phyloP scores from a whole-genome alignment of 306 rosid genomes.

The Corylus americana region DNA sequence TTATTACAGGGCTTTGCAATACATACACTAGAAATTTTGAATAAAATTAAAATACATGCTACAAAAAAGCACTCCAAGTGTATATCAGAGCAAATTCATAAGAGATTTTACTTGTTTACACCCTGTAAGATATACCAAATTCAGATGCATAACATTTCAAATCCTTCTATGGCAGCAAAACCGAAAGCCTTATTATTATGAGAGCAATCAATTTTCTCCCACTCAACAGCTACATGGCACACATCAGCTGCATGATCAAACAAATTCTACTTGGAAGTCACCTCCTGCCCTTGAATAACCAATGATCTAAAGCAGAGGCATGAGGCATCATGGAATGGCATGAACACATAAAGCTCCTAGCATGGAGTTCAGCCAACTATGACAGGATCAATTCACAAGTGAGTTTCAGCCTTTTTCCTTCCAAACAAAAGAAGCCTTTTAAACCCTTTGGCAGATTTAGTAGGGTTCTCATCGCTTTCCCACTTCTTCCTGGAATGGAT shows the following conservation, averaged over 20 bases:
- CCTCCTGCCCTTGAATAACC: slow-evolving; percentile 27
- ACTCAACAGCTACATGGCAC: slow-evolving; percentile 31
- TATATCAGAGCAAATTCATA: slow-evolving; percentile 20
- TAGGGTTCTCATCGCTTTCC: slow-evolving; percentile 73
- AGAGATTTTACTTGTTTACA: slow-evolving; percentile 27
- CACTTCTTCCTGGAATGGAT: slow-evolving; percentile 86
- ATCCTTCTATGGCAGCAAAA: slow-evolving; percentile 47
- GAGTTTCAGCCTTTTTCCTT: slow-evolving; percentile 54
- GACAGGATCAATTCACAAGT: slow-evolving; percentile 33
- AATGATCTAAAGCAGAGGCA: slow-evolving; percentile 15
- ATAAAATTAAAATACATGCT: not conserved
- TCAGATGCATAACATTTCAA: slow-evolving; percentile 44
- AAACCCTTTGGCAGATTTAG: slow-evolving; percentile 78
- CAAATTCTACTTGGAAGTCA: slow-evolving; percentile 29
- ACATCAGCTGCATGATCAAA: slow-evolving; percentile 39
- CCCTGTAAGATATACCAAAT: slow-evolving; percentile 27
- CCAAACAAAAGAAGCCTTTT: slow-evolving; percentile 94
- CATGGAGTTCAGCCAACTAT: slow-evolving; percentile 24
- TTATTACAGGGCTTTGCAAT: slow-evolving; percentile 1
- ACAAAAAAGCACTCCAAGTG: slow-evolving; percentile 16
- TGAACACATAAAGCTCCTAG: slow-evolving; percentile 32
- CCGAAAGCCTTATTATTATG: slow-evolving; percentile 39
- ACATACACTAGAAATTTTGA: slow-evolving; percentile 7
- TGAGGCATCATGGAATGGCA: slow-evolving; percentile 11
- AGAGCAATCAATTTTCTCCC: slow-evolving; percentile 39